Conservation (phyloP, 2,329 filamentous ascomycete species). For the Neofusicoccum umdonicola region DNA sequence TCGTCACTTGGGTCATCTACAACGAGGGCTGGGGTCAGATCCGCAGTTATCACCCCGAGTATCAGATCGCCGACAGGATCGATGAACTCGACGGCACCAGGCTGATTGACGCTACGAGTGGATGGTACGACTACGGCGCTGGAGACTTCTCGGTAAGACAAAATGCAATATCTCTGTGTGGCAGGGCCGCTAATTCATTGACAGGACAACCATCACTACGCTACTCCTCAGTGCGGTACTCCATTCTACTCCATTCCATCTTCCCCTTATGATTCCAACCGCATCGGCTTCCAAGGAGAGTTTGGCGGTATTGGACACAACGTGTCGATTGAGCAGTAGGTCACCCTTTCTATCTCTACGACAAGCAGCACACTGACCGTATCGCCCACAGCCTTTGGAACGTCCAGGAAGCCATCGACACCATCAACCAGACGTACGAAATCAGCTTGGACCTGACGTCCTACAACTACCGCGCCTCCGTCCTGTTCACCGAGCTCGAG, state of each 20-base stretch:
- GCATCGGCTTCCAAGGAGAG: slow-evolving; percentile 69
- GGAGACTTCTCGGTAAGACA: slow-evolving; percentile 55
- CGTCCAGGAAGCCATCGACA: slow-evolving; percentile 55
- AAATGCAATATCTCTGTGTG: slow-evolving; percentile 20
- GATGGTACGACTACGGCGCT: slow-evolving; percentile 67
- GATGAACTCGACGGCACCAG: slow-evolving; percentile 61
- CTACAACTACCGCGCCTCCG: slow-evolving; percentile 66
- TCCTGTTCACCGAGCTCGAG: slow-evolving; percentile 47
- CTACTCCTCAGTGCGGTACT: slow-evolving; percentile 67
- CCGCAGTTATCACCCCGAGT: slow-evolving; percentile 53
- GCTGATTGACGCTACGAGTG: slow-evolving; percentile 61
- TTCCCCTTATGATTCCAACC: slow-evolving; percentile 54
- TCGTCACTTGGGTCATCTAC: slow-evolving; percentile 67
- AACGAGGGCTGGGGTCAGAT: slow-evolving; percentile 72
- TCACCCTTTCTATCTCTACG: slow-evolving; percentile 10
- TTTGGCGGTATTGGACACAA: slow-evolving; percentile 69
- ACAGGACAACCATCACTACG: slow-evolving; percentile 69
- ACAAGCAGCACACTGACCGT: not conserved
- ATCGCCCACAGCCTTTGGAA: slow-evolving; percentile 60
- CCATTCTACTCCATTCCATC: slow-evolving; percentile 63
- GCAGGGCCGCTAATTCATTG: not conserved
- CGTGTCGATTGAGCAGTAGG: slow-evolving; percentile 59
- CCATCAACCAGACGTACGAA: slow-evolving; percentile 67
- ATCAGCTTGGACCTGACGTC: slow-evolving; percentile 56
- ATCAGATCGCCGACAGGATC: slow-evolving; percentile 55